These are phyloP conservation scores for Mixia osmundae DNA, from an alignment of 1,284 basidiomycete genomes.

Conservation along the genomic window DNA sequence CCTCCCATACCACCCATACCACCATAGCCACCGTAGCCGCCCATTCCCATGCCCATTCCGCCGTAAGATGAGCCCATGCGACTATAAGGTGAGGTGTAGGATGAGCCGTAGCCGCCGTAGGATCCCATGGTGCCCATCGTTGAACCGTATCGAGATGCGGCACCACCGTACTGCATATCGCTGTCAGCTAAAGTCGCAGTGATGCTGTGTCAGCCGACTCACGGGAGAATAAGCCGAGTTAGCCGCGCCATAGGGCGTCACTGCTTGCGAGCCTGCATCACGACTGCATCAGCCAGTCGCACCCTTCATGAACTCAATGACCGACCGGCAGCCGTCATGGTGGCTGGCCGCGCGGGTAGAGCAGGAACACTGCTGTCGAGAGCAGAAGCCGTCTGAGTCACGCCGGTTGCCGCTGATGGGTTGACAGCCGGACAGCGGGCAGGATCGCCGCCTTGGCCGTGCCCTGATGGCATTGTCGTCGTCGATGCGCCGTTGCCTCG, in stretches of 20 bases:
- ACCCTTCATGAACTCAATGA: too few species aligned
- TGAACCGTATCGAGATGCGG: conserved; percentile 13
- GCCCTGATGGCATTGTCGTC: conserved; percentile 20
- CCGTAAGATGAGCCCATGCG: conserved; percentile 28
- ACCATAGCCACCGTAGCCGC: conserved; percentile 25
- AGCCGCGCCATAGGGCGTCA: background rate
- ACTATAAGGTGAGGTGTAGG: conserved; percentile 28
- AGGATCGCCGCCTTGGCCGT: too few species aligned
- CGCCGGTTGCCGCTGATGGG: conserved; percentile 12
- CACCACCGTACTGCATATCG: background rate
- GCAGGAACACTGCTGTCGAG: conserved; percentile 19
- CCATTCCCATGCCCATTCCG: conserved; percentile 22
- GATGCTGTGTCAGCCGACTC: background rate
- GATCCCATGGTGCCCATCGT: too few species aligned
- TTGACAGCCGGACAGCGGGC: too few species aligned
- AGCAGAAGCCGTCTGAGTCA: conserved; percentile 16
- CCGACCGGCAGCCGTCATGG: too few species aligned
- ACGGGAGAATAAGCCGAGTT: background rate
- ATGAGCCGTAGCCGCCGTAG: conserved; percentile 14
- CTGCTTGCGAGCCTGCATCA: conserved; percentile 17
- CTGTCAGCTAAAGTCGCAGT: background rate
- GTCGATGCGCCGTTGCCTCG: conserved; percentile 27
- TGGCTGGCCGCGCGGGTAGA: conserved; percentile 29
- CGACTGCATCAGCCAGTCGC: too few species aligned
- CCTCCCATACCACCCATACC: conserved; percentile 27